Evolutionary conservation across 495 filamentous ascomycete genomes (phyloP).

Genomic region (Tuber magnatum): DNA sequence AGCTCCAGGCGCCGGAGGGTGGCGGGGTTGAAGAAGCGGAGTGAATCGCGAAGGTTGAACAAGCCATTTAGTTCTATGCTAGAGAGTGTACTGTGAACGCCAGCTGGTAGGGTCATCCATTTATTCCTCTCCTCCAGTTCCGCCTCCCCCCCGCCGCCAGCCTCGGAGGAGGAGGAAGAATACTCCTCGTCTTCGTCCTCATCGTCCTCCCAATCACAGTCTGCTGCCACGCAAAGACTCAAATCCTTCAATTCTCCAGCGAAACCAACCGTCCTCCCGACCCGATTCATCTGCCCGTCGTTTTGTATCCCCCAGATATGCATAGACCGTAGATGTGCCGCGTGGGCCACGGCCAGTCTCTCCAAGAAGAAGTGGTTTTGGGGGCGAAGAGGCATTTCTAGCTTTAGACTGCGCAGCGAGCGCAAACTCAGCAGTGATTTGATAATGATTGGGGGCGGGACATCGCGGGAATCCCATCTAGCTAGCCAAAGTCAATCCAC

Average conservation of each 20-base stretch:
- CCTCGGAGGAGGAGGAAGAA: neutral
- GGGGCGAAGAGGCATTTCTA: neutral
- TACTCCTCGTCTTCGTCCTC: slow-evolving; percentile 1
- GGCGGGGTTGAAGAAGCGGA: slow-evolving; percentile 7
- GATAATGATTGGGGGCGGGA: neutral
- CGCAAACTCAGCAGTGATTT: neutral
- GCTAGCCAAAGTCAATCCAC: neutral
- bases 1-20: slow-evolving; percentile 7
- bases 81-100: neutral
- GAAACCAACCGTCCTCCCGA: slow-evolving; percentile 2
- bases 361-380: neutral
- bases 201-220: slow-evolving; percentile 5
- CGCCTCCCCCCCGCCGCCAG: neutral
- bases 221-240: neutral
- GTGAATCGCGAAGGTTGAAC: slow-evolving; percentile 1
- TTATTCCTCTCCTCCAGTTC: neutral
- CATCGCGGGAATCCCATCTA: slow-evolving; percentile 3
- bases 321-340: neutral
- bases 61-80: slow-evolving; percentile 2
- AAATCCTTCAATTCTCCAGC: neutral
- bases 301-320: slow-evolving; percentile 1
- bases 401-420: neutral
- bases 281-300: neutral
- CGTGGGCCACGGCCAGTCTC: neutral
- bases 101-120: neutral